Percentiles rank a stretch among this genome's conserved stretches.
Evolutionary conservation across 1,284 basidiomycete genomes (phyloP).

Genomic region (Microbotryum lychnidis-dioicae): DNA sequence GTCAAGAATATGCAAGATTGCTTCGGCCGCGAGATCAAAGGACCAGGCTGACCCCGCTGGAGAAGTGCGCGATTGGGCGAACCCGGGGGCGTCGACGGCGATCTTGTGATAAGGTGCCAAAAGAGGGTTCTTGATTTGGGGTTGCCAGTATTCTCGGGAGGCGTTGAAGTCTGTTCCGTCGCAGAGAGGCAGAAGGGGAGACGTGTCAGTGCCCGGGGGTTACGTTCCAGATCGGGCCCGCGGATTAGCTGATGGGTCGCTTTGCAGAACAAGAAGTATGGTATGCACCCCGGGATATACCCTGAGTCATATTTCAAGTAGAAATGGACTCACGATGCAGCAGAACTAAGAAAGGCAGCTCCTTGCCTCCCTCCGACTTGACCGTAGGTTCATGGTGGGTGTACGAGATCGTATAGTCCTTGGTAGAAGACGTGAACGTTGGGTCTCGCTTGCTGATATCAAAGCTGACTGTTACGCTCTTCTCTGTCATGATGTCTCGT

Average conservation of each 20-base stretch:
- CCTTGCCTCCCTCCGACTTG: background rate
- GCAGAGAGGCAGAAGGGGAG: background rate
- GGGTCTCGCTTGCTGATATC: background rate
- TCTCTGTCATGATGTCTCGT: too few relatives aligned
- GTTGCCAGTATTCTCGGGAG: conserved; percentile 5
- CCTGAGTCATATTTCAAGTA: too few relatives aligned
- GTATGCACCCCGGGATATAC: too few relatives aligned
- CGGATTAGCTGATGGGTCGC: too few relatives aligned
- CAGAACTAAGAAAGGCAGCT: background rate
- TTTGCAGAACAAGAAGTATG: too few relatives aligned
- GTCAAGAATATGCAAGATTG: conserved; percentile 4
- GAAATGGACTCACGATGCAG: conserved; percentile 1
- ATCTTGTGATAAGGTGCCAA: conserved; percentile 6
- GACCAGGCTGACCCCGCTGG: conserved; percentile 5
- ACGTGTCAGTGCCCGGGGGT: background rate
- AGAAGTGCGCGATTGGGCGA: background rate
- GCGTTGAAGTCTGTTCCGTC: conserved; percentile 7
- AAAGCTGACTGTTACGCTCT: background rate
- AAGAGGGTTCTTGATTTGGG: conserved; percentile 3
- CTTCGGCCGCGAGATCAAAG: conserved; percentile 5
- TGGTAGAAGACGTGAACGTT: background rate
- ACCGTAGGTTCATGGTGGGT: background rate
- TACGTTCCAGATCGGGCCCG: background rate
- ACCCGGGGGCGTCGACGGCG: conserved; percentile 7
- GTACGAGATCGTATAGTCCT: conserved; percentile 7